Evolutionary conservation across 495 filamentous ascomycete species (phyloP).

Genomic region (Arthonia radiata): DNA sequence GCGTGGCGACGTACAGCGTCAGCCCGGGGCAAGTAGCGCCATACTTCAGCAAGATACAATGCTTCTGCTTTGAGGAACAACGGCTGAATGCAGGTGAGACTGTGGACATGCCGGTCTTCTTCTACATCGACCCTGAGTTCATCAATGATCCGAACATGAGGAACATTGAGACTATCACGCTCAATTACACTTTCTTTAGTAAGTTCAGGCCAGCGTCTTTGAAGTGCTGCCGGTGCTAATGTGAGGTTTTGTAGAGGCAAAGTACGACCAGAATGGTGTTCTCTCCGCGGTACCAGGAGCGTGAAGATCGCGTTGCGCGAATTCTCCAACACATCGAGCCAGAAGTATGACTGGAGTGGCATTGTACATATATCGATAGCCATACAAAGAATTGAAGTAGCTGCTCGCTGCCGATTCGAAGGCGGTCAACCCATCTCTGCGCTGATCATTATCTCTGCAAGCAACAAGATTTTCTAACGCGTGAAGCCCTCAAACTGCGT

Average conservation of each 20-base stretch:
- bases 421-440: too few relatives aligned
- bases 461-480: too few relatives aligned
- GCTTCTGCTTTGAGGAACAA: conserved; percentile 86
- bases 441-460: too few relatives aligned
- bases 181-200: conserved; percentile 99
- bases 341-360: too few relatives aligned
- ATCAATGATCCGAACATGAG: conserved; percentile 76
- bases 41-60: conserved; percentile 99
- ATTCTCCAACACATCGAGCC: too few relatives aligned
- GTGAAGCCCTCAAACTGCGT: too few relatives aligned
- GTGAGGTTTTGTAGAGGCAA: conserved; percentile 35
- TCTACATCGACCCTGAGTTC: conserved; percentile 95
- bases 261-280: conserved; percentile 57
- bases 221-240: conserved; percentile 7
- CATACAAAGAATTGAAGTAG: too few relatives aligned
- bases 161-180: conserved; percentile 77
- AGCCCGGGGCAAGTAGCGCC: conserved; percentile 87
- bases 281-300: too few relatives aligned
- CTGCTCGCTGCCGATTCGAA: too few relatives aligned
- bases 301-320: too few relatives aligned
- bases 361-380: too few relatives aligned
- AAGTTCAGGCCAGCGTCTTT: conserved; percentile 15
- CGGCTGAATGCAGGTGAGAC: conserved; percentile 80
- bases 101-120: conserved; percentile 99
- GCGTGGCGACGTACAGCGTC: conserved; percentile 91